Conservation (phyloP, 495 filamentous ascomycete species). For the Choiromyces venosus region DNA sequence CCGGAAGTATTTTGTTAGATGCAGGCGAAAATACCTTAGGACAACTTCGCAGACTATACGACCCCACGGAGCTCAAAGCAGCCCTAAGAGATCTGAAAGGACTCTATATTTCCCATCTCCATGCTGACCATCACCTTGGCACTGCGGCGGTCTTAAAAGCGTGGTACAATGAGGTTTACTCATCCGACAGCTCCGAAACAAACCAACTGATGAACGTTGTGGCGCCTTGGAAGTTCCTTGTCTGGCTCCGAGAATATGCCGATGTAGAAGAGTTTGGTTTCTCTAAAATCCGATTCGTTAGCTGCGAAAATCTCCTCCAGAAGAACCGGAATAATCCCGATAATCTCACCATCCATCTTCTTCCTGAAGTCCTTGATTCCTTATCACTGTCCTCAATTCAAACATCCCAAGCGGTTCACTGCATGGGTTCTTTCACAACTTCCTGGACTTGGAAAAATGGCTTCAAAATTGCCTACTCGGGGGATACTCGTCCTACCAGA, state of each 20-base stretch:
- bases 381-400: constrained; percentile 51
- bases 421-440: constrained; percentile 67
- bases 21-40: constrained; percentile 90
- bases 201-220: constrained; percentile 25
- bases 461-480: constrained; percentile 86
- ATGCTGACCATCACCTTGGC: constrained; percentile 95
- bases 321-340: neutral
- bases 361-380: constrained; percentile 19
- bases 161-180: constrained; percentile 58
- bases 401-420: constrained; percentile 66
- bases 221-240: constrained; percentile 48
- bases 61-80: constrained; percentile 55
- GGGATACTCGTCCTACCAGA: constrained; percentile 76
- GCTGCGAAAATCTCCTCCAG: constrained; percentile 20
- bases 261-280: constrained; percentile 72
- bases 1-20: constrained; percentile 80
- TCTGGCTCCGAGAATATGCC: constrained; percentile 72
- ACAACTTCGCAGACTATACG: constrained; percentile 73
- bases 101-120: constrained; percentile 91
- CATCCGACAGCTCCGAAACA: constrained; percentile 2
- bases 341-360: neutral
- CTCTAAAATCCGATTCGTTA: constrained; percentile 44
- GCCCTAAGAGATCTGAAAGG: constrained; percentile 70
- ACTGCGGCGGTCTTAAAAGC: constrained; percentile 69
- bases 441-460: constrained; percentile 68